phyloP scores from a whole-genome alignment of 352 stramenopile genomes.

The Pythium rishiriense region DNA sequence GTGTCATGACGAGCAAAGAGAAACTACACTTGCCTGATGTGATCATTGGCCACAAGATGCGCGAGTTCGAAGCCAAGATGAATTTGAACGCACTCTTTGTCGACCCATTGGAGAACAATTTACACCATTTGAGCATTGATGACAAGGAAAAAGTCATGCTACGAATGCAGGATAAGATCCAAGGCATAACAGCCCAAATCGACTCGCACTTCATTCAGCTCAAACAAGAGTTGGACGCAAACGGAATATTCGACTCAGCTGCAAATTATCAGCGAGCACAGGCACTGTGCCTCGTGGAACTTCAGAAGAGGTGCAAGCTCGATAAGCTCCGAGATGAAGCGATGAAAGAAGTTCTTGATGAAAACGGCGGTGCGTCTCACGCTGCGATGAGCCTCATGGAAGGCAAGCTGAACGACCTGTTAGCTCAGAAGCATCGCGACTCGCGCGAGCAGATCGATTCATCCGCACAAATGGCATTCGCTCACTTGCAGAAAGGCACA shows the following conservation, averaged over 20 bases:
- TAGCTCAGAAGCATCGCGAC: slow-evolving; percentile 13
- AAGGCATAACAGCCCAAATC: slow-evolving; percentile 52
- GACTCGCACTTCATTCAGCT: slow-evolving; percentile 56
- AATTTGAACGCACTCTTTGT: slow-evolving; percentile 47
- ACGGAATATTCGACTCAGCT: slow-evolving; percentile 62
- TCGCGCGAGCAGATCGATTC: not conserved
- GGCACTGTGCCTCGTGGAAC: slow-evolving; percentile 65
- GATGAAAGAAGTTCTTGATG: slow-evolving; percentile 48
- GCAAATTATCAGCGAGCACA: slow-evolving; percentile 66
- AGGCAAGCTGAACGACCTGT: slow-evolving; percentile 21
- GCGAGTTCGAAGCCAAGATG: slow-evolving; percentile 74
- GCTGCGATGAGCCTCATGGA: slow-evolving; percentile 22
- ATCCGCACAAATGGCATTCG: slow-evolving; percentile 8
- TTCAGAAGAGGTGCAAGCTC: slow-evolving; percentile 64
- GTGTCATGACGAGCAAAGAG: slow-evolving; percentile 9
- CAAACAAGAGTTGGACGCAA: slow-evolving; percentile 50
- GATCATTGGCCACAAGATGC: slow-evolving; percentile 77
- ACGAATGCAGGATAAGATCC: slow-evolving; percentile 70
- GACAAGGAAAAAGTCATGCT: slow-evolving; percentile 77
- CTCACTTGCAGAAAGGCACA: slow-evolving; percentile 15
- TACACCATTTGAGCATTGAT: slow-evolving; percentile 59
- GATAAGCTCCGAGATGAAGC: slow-evolving; percentile 65
- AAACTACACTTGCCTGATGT: slow-evolving; percentile 69
- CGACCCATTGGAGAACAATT: slow-evolving; percentile 55
- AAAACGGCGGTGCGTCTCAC: slow-evolving; percentile 2